Evolutionary conservation across 108 stramenopile species (phyloP).

Genomic region (Cyclotella distinguenda): DNA sequence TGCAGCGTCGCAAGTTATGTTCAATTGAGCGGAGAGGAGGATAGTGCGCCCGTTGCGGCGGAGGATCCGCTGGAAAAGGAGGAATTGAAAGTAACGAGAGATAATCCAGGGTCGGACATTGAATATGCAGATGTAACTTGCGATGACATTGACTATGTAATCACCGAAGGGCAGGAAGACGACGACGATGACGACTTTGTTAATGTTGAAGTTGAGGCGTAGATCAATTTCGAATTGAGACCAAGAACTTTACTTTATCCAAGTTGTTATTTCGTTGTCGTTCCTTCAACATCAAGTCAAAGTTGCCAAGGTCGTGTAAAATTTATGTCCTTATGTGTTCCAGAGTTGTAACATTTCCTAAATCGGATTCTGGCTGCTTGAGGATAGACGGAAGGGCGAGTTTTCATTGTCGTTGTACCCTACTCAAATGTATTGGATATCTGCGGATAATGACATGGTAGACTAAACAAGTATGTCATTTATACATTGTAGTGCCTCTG

Average conservation of each 20-base stretch:
- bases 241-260: not conserved
- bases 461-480: too few relatives aligned
- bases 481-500: too few relatives aligned
- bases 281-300: too few relatives aligned
- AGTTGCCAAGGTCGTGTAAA: too few relatives aligned
- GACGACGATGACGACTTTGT: constrained; percentile 2
- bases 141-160: constrained; percentile 8
- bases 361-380: too few relatives aligned
- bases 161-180: not conserved
- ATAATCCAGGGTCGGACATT: not conserved
- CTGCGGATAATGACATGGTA: too few relatives aligned
- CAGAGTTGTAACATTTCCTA: too few relatives aligned
- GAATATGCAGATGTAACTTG: constrained; percentile 4
- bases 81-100: not conserved
- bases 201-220: not conserved
- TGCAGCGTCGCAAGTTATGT: constrained; percentile 6
- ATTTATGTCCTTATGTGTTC: not conserved
- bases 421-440: too few relatives aligned
- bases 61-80: not conserved
- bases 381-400: too few relatives aligned
- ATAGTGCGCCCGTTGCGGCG: not conserved
- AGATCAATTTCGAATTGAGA: not conserved
- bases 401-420: too few relatives aligned
- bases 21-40: not conserved
- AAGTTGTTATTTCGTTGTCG: not conserved